Evolutionary conservation across 2,329 filamentous ascomycete species (phyloP), one percentile per base, ranked within the genome.

Genomic region (Ophiostoma perfectum): DNA sequence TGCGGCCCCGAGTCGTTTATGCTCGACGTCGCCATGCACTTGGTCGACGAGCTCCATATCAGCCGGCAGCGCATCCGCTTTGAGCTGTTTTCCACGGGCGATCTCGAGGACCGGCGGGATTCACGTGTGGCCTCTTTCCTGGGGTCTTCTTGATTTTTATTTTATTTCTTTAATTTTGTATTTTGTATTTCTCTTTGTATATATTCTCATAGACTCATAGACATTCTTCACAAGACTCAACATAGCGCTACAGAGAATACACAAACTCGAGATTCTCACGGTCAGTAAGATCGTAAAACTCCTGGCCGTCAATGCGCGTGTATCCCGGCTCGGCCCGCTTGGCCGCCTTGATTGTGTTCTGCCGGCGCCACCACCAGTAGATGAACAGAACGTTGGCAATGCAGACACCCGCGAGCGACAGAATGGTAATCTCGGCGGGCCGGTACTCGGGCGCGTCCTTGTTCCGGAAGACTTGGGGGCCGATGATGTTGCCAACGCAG

Each of bases 241-340:
- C 5, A 9, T 12, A 27, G 75, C n/a, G 47, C 62, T 78, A 86
- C 64, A 87, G 70, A 27, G 80, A 82, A 74, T 90, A 90, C 0
- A 84, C 76, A 74, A 90, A 89, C 74, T 90, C 84, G 1, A 80
- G 78, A 70, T 89, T 90, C 79, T 90, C 88, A 68, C 80, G 78
- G 74, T 90, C 88, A 4, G 87, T 90, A 71, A 90, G 76, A 74
- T 90, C 87, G 68, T 86, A 78, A 77, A 85, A 90, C 80, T 90
- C 88, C 76, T 90, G 87, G 70, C 90, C 89, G 75, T 87, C 85
- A 67, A 90, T 70, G 76, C 82, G 87, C 38, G 80, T 79, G 74
- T 90, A 90, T 1, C 80, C 83, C 0, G 85, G 82, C 66, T 79
- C 77, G 1, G 81, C 81, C 58, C 85, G 77, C 16, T 85, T 73